phyloP scores from a whole-genome alignment of 2,329 filamentous ascomycete species.

The Corynespora cassiicola region DNA sequence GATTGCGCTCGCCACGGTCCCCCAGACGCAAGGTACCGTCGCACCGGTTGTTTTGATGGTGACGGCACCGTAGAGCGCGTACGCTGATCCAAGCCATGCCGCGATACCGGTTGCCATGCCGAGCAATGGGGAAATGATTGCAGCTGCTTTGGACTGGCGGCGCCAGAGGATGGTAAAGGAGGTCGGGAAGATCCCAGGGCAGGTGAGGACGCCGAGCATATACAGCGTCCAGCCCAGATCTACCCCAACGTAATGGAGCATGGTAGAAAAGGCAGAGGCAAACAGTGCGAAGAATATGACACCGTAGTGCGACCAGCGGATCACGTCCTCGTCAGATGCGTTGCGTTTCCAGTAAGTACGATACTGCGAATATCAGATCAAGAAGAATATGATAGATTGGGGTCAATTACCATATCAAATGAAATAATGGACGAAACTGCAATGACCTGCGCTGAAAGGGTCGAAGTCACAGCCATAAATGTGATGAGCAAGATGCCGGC shows the following conservation, averaged over 20 bases:
- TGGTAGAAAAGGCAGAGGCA: constrained; percentile 59
- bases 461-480: constrained; percentile 55
- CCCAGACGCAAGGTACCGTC: constrained; percentile 60
- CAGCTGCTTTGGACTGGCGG: constrained; percentile 57
- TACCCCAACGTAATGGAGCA: constrained; percentile 61
- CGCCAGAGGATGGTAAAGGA: constrained; percentile 61
- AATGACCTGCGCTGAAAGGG: constrained; percentile 60
- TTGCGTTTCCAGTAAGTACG: constrained; percentile 56
- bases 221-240: constrained; percentile 63
- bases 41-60: constrained; percentile 57
- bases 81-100: constrained; percentile 60
- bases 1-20: constrained; percentile 56
- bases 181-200: constrained; percentile 62
- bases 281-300: constrained; percentile 61
- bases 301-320: constrained; percentile 60
- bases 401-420: constrained; percentile 52
- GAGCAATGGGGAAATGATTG: constrained; percentile 57
- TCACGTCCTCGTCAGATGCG: constrained; percentile 57
- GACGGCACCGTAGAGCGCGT: constrained; percentile 55
- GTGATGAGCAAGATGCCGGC: constrained; percentile 46
- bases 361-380: no score
- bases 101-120: constrained; percentile 59
- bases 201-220: constrained; percentile 61
- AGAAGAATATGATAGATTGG: neutral
- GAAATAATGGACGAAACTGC: constrained; percentile 61